Conservation (phyloP, 1,284 basidiomycete species). For the Takashimella koratensis region DNA sequence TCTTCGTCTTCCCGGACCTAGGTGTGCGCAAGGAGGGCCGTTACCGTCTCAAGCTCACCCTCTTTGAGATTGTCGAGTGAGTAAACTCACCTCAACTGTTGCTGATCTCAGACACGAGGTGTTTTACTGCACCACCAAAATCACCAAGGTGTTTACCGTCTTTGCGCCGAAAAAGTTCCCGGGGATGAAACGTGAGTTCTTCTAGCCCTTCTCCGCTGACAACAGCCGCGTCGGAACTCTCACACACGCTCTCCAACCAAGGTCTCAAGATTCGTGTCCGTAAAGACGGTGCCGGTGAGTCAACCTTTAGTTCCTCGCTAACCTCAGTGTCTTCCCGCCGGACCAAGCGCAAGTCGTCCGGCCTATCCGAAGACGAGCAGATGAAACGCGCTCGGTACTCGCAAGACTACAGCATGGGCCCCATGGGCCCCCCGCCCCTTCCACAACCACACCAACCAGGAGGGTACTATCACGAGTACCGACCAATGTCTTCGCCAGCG, state of each 20-base stretch:
- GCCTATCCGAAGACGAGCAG: background rate
- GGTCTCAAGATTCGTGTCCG: conserved; percentile 89
- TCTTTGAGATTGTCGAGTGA: conserved; percentile 90
- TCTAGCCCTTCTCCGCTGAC: background rate
- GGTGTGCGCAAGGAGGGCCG: conserved; percentile 84
- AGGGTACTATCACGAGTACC: background rate
- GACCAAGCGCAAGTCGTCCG: conserved; percentile 1
- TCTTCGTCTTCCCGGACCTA: conserved; percentile 85
- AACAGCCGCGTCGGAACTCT: conserved; percentile 61
- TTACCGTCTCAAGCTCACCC: conserved; percentile 77
- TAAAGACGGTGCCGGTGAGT: conserved; percentile 55
- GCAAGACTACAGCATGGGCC: background rate
- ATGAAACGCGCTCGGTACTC: background rate
- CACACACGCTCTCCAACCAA: conserved; percentile 82
- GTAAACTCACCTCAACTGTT: conserved; percentile 39
- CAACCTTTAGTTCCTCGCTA: conserved; percentile 14
- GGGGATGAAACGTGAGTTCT: conserved; percentile 75
- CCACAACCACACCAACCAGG: background rate
- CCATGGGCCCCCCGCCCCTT: background rate
- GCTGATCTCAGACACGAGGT: conserved; percentile 62
- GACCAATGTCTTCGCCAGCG: background rate
- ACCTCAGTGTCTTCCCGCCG: conserved; percentile 7
- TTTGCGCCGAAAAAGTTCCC: conserved; percentile 94
- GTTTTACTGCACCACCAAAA: conserved; percentile 81
- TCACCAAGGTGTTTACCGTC: conserved; percentile 75